A percentile compares a stretch with the other conserved stretches of the same genome.
Evolutionary conservation across 208 protist genomes (phyloP).

Genomic region (Leishmania major): DNA sequence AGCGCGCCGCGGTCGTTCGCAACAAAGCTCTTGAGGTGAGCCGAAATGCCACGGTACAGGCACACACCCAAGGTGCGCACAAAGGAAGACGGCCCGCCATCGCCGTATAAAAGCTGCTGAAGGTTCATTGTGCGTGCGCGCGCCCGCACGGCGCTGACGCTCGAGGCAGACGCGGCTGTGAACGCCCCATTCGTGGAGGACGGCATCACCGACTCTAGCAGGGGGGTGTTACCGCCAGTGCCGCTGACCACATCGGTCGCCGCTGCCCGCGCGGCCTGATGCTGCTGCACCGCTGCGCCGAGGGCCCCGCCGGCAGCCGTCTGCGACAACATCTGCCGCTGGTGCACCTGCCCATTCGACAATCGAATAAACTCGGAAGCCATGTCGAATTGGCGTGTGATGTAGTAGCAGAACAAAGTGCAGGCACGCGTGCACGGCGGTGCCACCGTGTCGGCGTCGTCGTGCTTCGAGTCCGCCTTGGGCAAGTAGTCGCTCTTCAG

Average conservation of each 20-base stretch:
- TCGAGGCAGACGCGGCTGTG: conserved; percentile 9
- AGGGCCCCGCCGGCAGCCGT: conserved; percentile 5
- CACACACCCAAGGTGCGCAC: conserved; percentile 85
- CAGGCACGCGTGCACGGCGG: conserved; percentile 87
- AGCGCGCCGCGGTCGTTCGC: conserved; percentile 78
- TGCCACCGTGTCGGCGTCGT: conserved; percentile 49
- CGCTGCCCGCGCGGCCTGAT: conserved; percentile 15
- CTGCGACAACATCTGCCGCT: conserved; percentile 30
- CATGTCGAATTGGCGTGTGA: conserved; percentile 81
- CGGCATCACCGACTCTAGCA: neutral
- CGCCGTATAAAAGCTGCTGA: conserved; percentile 84
- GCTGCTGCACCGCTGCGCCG: conserved; percentile 20
- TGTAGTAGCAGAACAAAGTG: conserved; percentile 88
- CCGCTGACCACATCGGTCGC: conserved; percentile 9
- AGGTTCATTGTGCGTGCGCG: conserved; percentile 80
- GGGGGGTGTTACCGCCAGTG: neutral
- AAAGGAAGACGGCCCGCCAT: conserved; percentile 82
- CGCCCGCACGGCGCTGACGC: conserved; percentile 52
- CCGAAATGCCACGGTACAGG: conserved; percentile 79
- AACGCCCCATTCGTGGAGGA: neutral
- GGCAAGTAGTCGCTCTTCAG: conserved; percentile 72
- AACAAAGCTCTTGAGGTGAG: conserved; percentile 72
- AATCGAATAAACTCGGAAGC: conserved; percentile 84
- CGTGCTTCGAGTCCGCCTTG: conserved; percentile 44
- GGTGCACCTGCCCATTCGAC: conserved; percentile 65